Conservation (phyloP, 805 yeast genomes). For the Wickerhamomyces ciferrii region DNA sequence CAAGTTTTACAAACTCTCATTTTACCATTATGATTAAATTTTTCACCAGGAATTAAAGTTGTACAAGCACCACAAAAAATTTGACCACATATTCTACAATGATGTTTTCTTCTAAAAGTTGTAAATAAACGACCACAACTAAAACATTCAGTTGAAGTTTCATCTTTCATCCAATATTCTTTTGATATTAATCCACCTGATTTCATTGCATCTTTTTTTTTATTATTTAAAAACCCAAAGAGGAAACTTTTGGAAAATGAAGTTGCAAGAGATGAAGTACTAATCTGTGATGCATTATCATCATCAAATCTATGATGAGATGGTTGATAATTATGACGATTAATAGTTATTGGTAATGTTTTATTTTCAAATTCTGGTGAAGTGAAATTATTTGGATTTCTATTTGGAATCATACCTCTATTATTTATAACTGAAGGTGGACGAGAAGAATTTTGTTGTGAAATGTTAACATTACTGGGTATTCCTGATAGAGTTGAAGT, state of each 20-base stretch:
- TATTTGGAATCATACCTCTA: conserved; percentile 7
- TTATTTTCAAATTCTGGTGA: conserved; percentile 1
- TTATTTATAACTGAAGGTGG: conserved; percentile 16
- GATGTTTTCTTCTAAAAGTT: conserved; percentile 88
- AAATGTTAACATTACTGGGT: conserved; percentile 11
- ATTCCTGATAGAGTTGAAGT: conserved; percentile 12
- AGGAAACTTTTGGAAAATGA: conserved; percentile 36
- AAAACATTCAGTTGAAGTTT: conserved; percentile 83
- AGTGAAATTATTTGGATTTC: conserved; percentile 1
- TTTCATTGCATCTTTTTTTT: conserved; percentile 17
- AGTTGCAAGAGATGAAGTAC: conserved; percentile 36
- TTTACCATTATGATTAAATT: conserved; percentile 59
- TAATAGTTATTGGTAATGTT: conserved; percentile 15
- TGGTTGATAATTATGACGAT: conserved; percentile 6
- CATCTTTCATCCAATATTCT: conserved; percentile 96
- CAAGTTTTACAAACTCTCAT: conserved; percentile 79
- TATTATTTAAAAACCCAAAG: conserved; percentile 34
- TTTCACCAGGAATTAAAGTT: conserved; percentile 58
- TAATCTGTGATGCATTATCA: conserved; percentile 28
- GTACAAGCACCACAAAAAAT: conserved; percentile 88
- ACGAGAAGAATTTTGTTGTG: conserved; percentile 12
- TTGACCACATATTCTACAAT: conserved; percentile 94
- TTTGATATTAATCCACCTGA: conserved; percentile 31
- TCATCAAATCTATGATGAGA: conserved; percentile 23
- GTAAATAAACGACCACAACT: conserved; percentile 76